These are phyloP conservation scores for Zygoascus tannicola DNA, from an alignment of 805 yeast genomes.

Conservation along the genomic window DNA sequence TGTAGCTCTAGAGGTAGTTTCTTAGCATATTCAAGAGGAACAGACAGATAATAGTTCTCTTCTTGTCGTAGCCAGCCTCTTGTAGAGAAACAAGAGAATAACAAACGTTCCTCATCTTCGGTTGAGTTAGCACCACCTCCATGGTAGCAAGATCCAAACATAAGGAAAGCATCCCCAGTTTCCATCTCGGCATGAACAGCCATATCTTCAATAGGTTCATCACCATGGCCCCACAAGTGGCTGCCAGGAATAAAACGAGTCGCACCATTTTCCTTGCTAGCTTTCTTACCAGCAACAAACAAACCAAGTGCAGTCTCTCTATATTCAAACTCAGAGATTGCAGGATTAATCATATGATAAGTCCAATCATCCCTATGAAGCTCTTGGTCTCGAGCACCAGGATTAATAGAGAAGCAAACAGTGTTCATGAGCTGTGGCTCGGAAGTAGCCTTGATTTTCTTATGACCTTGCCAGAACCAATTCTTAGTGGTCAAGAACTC, in stretches of 20 bases:
- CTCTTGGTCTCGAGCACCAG: slow-evolving; percentile 5
- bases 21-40: not conserved
- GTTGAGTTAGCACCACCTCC: slow-evolving; percentile 7
- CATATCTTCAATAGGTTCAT: slow-evolving; percentile 5
- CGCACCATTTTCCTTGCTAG: slow-evolving; percentile 5
- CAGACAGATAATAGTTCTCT: slow-evolving; percentile 4
- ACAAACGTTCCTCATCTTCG: slow-evolving; percentile 4
- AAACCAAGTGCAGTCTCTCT: slow-evolving; percentile 4
- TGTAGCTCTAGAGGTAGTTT: slow-evolving; percentile 3
- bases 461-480: slow-evolving; percentile 7
- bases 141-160: slow-evolving; percentile 7
- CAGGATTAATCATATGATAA: slow-evolving; percentile 1
- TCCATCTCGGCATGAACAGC: slow-evolving; percentile 1
- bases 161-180: slow-evolving; percentile 5
- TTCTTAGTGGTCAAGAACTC: slow-evolving; percentile 4
- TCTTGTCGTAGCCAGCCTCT: slow-evolving; percentile 6
- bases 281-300: slow-evolving; percentile 5
- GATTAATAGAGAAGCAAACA: slow-evolving; percentile 4
- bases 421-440: slow-evolving; percentile 5
- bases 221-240: slow-evolving; percentile 6
- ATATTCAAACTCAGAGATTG: not conserved
- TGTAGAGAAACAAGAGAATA: slow-evolving; percentile 4
- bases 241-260: slow-evolving; percentile 7
- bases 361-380: slow-evolving; percentile 7
- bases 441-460: slow-evolving; percentile 1